Percentiles rank a stretch among this genome's conserved stretches.
Evolutionary conservation across 441 rosid genomes (phyloP).

Genomic region (Gossypium gossypioides): DNA sequence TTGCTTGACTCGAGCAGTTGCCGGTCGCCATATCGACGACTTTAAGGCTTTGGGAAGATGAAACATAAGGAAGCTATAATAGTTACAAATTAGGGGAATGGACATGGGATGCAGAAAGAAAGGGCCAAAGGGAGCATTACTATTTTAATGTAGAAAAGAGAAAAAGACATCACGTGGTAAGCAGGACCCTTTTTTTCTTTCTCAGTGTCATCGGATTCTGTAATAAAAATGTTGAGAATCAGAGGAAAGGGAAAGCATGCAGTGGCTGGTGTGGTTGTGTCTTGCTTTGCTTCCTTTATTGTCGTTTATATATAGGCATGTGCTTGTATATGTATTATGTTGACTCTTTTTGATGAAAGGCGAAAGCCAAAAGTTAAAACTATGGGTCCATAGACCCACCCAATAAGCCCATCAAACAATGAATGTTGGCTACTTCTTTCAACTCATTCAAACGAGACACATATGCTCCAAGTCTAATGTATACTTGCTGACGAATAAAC

Average conservation of each 20-base stretch:
- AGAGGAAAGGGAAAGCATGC: neutral
- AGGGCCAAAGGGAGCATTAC: neutral
- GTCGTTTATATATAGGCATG: neutral
- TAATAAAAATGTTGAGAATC: neutral
- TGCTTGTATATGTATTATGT: neutral
- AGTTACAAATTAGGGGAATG: neutral
- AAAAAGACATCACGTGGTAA: neutral
- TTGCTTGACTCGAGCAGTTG: too few relatives aligned
- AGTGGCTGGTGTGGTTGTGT: too few relatives aligned
- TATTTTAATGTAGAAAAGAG: neutral
- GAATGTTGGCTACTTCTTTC: too few relatives aligned
- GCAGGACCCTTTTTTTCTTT: neutral
- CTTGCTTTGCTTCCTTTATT: neutral
- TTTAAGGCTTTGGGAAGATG: neutral
- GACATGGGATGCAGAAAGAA: neutral
- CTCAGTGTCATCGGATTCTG: neutral
- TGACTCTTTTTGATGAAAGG: too few relatives aligned
- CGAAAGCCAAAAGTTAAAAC: too few relatives aligned
- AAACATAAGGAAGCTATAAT: neutral
- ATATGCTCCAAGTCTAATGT: too few relatives aligned
- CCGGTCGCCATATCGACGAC: too few relatives aligned
- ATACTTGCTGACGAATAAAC: too few relatives aligned
- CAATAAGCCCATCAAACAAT: too few relatives aligned
- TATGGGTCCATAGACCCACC: too few relatives aligned
- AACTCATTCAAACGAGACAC: neutral